These are phyloP conservation scores for Suillus subaureus DNA, from an alignment of 768 basidiomycete species.

Conservation along the genomic window DNA sequence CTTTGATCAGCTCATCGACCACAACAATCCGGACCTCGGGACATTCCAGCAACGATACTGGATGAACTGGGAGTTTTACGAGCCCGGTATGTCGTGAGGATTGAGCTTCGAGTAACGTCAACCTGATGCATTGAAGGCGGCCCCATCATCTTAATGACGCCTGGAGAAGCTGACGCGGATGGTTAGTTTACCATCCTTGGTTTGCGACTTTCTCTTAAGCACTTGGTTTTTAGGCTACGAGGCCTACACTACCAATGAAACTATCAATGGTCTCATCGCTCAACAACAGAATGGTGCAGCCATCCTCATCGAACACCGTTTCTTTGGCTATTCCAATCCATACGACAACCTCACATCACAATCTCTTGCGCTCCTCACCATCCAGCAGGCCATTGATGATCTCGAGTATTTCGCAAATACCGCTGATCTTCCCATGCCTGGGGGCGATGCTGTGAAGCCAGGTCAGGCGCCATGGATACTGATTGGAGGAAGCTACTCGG, in stretches of 20 bases:
- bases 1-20: constrained; percentile 43
- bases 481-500: constrained; percentile 45
- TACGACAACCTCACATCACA: constrained; percentile 56
- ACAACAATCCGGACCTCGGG: constrained; percentile 56
- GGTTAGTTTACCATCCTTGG: constrained; percentile 18
- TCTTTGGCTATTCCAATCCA: constrained; percentile 76
- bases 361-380: constrained; percentile 62
- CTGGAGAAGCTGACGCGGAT: constrained; percentile 63
- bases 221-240: constrained; percentile 25
- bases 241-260: constrained; percentile 61
- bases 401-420: constrained; percentile 69
- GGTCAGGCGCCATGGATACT: constrained; percentile 46
- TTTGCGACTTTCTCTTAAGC: neutral
- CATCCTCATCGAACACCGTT: constrained; percentile 71
- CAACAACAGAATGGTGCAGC: constrained; percentile 66
- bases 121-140: constrained; percentile 19
- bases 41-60: constrained; percentile 79
- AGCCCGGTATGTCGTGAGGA: constrained; percentile 39
- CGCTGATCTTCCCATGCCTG: constrained; percentile 67
- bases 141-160: constrained; percentile 44
- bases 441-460: constrained; percentile 60
- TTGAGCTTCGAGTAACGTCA: neutral
- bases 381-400: constrained; percentile 77
- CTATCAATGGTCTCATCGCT: constrained; percentile 66
- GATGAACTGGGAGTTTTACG: constrained; percentile 69